Evolutionary conservation across 2,329 filamentous ascomycete genomes (phyloP).

Genomic region (Phialophora macrospora): DNA sequence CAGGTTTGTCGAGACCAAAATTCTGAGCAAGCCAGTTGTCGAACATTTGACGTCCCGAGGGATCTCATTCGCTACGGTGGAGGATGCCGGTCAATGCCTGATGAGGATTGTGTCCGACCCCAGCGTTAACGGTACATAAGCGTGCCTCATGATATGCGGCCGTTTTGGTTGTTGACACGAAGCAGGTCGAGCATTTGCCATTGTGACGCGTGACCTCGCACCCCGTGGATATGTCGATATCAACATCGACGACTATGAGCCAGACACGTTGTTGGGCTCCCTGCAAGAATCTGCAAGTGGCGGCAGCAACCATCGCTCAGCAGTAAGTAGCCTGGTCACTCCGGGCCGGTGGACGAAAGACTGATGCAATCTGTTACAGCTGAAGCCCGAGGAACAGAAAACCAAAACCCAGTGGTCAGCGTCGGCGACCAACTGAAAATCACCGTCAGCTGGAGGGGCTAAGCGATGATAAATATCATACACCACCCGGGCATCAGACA

Average conservation of each 20-base stretch:
- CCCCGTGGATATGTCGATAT: conserved; percentile 44
- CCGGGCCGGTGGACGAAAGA: neutral
- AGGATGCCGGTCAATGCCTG: conserved; percentile 30
- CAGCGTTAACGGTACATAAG: conserved; percentile 31
- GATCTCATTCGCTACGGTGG: conserved; percentile 31
- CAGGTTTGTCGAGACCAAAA: conserved; percentile 46
- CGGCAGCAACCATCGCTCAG: conserved; percentile 17
- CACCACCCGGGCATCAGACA: neutral
- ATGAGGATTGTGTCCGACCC: conserved; percentile 31
- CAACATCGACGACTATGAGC: conserved; percentile 45
- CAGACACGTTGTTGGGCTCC: conserved; percentile 22
- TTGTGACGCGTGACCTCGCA: conserved; percentile 45
- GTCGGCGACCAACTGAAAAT: conserved; percentile 4
- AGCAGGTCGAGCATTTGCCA: conserved; percentile 40
- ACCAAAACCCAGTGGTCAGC: conserved; percentile 26
- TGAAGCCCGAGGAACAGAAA: conserved; percentile 24
- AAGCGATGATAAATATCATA: conserved; percentile 8
- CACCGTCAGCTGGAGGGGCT: conserved; percentile 1
- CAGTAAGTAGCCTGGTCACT: conserved; percentile 16
- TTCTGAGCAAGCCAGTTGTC: conserved; percentile 42
- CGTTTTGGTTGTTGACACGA: neutral
- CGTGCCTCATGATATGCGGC: neutral
- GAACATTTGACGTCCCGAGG: conserved; percentile 35
- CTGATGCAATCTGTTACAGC: conserved; percentile 17
- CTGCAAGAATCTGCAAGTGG: conserved; percentile 6